Conservation (phyloP, 2,329 filamentous ascomycete genomes). For the Colletotrichum scovillei region DNA sequence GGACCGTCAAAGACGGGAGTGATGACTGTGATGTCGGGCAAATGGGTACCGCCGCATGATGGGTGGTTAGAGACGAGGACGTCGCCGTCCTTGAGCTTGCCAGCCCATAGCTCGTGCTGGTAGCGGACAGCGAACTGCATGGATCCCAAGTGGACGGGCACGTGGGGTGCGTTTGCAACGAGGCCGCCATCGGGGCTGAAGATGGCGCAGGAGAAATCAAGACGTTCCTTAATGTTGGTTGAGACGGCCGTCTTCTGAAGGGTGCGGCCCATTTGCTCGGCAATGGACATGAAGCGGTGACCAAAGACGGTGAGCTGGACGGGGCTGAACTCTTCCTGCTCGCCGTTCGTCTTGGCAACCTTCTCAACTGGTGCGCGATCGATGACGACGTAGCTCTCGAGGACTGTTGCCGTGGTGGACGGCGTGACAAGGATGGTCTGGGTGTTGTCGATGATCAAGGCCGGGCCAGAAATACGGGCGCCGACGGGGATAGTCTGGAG, state of each 20-base stretch:
- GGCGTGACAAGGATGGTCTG: conserved; percentile 80
- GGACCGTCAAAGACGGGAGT: conserved; percentile 49
- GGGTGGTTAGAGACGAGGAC: conserved; percentile 73
- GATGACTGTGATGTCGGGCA: conserved; percentile 55
- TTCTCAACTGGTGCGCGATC: conserved; percentile 38
- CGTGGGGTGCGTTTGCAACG: conserved; percentile 79
- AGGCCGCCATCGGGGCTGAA: conserved; percentile 79
- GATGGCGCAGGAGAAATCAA: conserved; percentile 83
- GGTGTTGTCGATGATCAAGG: conserved; percentile 77
- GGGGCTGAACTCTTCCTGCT: conserved; percentile 72
- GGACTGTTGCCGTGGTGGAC: conserved; percentile 45
- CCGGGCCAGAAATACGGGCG: conserved; percentile 64
- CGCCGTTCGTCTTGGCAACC: conserved; percentile 69
- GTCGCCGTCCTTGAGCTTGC: conserved; percentile 78
- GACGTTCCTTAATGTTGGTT: conserved; percentile 81
- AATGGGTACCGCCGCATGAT: conserved; percentile 45
- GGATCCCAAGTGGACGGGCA: conserved; percentile 81
- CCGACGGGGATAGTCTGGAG: conserved; percentile 27
- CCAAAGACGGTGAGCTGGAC: conserved; percentile 81
- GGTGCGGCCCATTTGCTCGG: conserved; percentile 83
- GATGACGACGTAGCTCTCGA: conserved; percentile 50
- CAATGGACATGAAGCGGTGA: conserved; percentile 84
- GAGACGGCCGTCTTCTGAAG: conserved; percentile 82
- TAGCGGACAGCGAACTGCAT: conserved; percentile 81
- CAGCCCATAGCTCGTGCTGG: conserved; percentile 76